phyloP scores from a whole-genome alignment of 2,329 filamentous ascomycete species.

The Colletotrichum salicis region DNA sequence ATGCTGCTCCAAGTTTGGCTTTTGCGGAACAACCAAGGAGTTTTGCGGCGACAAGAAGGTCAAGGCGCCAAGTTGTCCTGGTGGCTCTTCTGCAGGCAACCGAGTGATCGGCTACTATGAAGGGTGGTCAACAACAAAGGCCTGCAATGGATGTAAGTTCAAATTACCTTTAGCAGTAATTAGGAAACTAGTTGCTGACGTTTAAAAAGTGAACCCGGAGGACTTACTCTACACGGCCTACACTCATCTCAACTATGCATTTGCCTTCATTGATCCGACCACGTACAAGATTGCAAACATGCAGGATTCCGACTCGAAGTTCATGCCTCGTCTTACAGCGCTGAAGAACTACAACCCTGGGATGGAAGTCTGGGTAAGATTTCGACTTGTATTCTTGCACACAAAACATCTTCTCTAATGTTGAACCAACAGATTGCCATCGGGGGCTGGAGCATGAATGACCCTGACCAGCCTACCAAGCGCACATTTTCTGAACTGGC shows the following conservation, averaged over 20 bases:
- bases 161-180: too few species aligned
- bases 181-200: too few species aligned
- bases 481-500: too few species aligned
- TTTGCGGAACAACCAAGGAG: not conserved
- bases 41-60: not conserved
- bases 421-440: too few species aligned
- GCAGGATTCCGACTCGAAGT: not conserved
- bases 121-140: not conserved
- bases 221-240: constrained; percentile 30
- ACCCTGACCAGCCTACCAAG: too few species aligned
- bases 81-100: too few species aligned
- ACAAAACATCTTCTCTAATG: too few species aligned
- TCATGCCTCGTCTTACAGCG: constrained; percentile 39
- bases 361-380: too few species aligned
- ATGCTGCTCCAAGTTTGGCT: not conserved
- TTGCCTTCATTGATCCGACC: constrained; percentile 40
- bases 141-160: not conserved
- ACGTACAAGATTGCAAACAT: not conserved
- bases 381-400: too few species aligned
- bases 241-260: constrained; percentile 48
- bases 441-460: too few species aligned
- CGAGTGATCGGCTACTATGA: constrained; percentile 2
- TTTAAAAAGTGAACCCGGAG: not conserved
- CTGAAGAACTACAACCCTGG: not conserved
- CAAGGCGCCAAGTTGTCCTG: not conserved